Base-by-base conservation (phyloP, 768 basidiomycete genomes). In the Roridomyces roridus region DNA sequence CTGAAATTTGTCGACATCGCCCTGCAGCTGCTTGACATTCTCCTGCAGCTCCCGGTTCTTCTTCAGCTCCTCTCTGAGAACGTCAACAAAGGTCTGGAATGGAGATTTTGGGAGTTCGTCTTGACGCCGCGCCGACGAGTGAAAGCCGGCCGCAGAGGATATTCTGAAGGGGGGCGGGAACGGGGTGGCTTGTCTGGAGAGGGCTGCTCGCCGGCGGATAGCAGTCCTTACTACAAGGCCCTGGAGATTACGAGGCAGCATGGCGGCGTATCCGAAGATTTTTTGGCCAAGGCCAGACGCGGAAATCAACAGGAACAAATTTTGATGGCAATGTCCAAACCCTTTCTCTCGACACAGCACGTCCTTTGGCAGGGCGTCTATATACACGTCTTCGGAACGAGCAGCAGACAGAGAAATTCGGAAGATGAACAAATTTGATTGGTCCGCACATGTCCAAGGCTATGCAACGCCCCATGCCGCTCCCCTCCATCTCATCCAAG, bases 41-140 rank as follows among this genome's bases (percentile, higher is more conserved):
- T 98, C 96, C 76, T 96, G 94, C 46, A 97, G 80, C 71, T 96
- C 96, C 61, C 94, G 78, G 69, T 93, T 96, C 81, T 98, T 98
- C 70, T 85, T 81, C 41, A 99, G 75, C 75, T 99, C 97, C 49
- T 97, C 95, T 64, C 84, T 86, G 41, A 99, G 78, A 18, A 96
- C 94, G 29, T 98, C 92, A 8, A 98, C 94, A 63, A 99, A 99
- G 2, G 94, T 94, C 72, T 92, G 89, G 68, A 97, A 98, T 1
- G 97, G 97, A 5, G 94, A 97, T 70, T 92, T 93, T 5, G 91
- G 91, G 5, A 83, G 71, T 65, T 93, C 91, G 61, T 87, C 76
- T 37, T 72, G 78, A 26, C 80, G 78, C 40, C 80, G 77, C 35
- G 88, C 76, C 25, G 91, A 88, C 25, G 89, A 81, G 67, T 91